A percentile compares a stretch with the other conserved stretches of the same genome.
phyloP scores from a whole-genome alignment of 2,329 filamentous ascomycete species.

The Sporothrix mexicana region DNA sequence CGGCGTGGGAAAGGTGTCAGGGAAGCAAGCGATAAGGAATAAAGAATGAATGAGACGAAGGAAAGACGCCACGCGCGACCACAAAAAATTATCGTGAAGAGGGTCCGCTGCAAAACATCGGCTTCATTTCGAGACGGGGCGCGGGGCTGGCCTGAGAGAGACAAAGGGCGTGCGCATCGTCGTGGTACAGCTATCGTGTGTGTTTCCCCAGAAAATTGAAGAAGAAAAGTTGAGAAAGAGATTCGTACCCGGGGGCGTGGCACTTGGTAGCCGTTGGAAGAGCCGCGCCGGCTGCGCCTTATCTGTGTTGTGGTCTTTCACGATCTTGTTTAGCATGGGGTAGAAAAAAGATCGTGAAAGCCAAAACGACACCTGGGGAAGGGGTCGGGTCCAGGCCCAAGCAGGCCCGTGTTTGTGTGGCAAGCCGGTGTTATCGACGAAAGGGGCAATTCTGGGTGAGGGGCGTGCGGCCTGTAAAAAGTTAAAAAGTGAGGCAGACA shows the following conservation, averaged over 20 bases:
- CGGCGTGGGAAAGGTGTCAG: background rate
- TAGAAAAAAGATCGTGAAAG: slow-evolving; percentile 32
- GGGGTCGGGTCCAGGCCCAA: slow-evolving; percentile 11
- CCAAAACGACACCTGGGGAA: background rate
- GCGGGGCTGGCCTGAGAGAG: slow-evolving; percentile 24
- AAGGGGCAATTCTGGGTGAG: slow-evolving; percentile 6
- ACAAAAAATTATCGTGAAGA: slow-evolving; percentile 15
- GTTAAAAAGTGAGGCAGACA: background rate
- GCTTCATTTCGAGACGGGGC: background rate
- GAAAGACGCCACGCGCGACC: background rate
- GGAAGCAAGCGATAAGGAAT: background rate
- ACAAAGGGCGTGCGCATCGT: slow-evolving; percentile 25
- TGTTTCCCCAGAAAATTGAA: background rate
- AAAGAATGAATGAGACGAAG: background rate
- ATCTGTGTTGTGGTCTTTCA: slow-evolving; percentile 21
- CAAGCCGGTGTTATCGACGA: slow-evolving; percentile 11
- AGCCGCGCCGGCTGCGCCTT: slow-evolving; percentile 8
- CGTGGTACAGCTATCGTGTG: slow-evolving; percentile 15
- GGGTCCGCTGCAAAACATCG: background rate
- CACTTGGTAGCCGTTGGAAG: background rate
- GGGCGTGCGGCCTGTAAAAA: slow-evolving; percentile 18
- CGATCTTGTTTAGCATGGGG: slow-evolving; percentile 22
- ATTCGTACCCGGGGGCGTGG: slow-evolving; percentile 5
- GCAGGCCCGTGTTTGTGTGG: slow-evolving; percentile 4
- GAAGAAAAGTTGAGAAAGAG: too few relatives aligned